phyloP scores from a whole-genome alignment of 352 stramenopile genomes.

The Pythium apleroticum region DNA sequence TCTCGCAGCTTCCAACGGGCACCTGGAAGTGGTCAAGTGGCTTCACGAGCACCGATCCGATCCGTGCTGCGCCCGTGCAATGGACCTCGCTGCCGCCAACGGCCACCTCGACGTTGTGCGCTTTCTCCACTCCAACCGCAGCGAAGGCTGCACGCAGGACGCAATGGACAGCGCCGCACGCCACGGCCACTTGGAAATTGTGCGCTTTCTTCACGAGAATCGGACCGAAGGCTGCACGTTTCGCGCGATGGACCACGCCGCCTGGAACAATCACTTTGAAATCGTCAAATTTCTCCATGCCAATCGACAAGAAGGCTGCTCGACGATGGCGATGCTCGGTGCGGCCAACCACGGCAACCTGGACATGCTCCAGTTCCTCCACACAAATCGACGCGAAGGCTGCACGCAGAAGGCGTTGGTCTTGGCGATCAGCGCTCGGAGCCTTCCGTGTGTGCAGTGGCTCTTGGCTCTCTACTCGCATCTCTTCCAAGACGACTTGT shows the following conservation, averaged over 20 bases:
- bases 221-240: conserved; percentile 13
- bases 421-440: background rate
- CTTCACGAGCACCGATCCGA: conserved; percentile 12
- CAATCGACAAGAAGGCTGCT: conserved; percentile 18
- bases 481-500: background rate
- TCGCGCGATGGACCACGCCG: conserved; percentile 16
- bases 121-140: conserved; percentile 19
- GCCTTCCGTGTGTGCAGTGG: conserved; percentile 8
- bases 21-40: conserved; percentile 16
- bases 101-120: conserved; percentile 13
- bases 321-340: conserved; percentile 8
- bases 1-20: conserved; percentile 5
- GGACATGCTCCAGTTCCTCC: conserved; percentile 14
- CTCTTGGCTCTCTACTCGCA: background rate
- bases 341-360: conserved; percentile 14
- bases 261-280: conserved; percentile 8
- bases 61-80: conserved; percentile 10
- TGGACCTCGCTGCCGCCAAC: conserved; percentile 9
- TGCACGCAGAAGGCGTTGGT: conserved; percentile 8
- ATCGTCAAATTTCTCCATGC: conserved; percentile 18
- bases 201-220: conserved; percentile 17
- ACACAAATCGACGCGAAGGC: conserved; percentile 8
- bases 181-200: conserved; percentile 12
- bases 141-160: conserved; percentile 13
- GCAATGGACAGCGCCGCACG: conserved; percentile 15